These are phyloP conservation scores for Metarhizium brunneum DNA, from an alignment of 2,329 filamentous ascomycete genomes.

Conservation along the genomic window DNA sequence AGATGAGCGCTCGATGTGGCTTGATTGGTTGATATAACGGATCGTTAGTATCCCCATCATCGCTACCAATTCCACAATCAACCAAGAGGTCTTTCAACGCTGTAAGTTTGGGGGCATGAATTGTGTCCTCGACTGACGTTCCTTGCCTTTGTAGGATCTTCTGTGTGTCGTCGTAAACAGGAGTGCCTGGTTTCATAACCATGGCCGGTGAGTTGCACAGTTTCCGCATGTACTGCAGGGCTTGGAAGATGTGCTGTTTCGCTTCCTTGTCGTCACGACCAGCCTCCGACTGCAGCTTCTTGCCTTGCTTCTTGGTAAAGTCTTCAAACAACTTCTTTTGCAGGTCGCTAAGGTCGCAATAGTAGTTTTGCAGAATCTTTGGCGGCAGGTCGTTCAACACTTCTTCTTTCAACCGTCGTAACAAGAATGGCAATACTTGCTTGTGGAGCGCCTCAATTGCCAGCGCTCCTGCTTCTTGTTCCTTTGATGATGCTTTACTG, in stretches of 20 bases:
- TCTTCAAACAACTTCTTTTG: constrained; percentile 95
- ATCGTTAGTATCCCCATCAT: constrained; percentile 50
- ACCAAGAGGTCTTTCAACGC: constrained; percentile 87
- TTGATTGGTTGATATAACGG: constrained; percentile 74
- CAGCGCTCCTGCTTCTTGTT: constrained; percentile 91
- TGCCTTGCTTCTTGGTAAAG: constrained; percentile 88
- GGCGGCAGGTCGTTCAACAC: constrained; percentile 92
- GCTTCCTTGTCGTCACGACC: constrained; percentile 80
- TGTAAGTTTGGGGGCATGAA: constrained; percentile 85
- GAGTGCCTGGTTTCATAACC: constrained; percentile 90
- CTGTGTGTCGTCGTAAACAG: constrained; percentile 82
- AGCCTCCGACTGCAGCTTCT: constrained; percentile 76
- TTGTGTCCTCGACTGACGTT: constrained; percentile 73
- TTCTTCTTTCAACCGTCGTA: constrained; percentile 94
- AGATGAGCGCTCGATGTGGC: constrained; percentile 89
- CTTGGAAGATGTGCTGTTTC: constrained; percentile 98
- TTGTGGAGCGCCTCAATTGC: constrained; percentile 98
- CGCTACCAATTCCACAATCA: constrained; percentile 92
- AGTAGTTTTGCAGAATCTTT: constrained; percentile 99
- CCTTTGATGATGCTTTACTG: constrained; percentile 94
- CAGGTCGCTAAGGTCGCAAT: constrained; percentile 92
- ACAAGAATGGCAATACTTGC: constrained; percentile 90
- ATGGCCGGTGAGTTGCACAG: constrained; percentile 95
- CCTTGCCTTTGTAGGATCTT: constrained; percentile 68
- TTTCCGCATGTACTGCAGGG: constrained; percentile 98